These are phyloP conservation scores for Pseudovirgaria hyperparasitica DNA, from an alignment of 2,329 filamentous ascomycete species.

Conservation along the genomic window DNA sequence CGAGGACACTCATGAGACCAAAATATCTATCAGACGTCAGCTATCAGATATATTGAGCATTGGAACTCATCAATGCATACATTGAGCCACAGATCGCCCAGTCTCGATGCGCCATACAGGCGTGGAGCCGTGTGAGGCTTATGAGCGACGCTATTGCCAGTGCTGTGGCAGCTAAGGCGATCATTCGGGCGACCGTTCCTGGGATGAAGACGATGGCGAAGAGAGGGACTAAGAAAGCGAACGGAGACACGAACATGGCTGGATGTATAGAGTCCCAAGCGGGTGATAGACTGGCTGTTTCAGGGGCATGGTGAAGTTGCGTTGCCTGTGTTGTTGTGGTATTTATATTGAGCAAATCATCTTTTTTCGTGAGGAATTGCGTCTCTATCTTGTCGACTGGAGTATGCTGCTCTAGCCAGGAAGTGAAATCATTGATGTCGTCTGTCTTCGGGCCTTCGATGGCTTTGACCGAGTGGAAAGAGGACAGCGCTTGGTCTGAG, in stretches of 20 bases:
- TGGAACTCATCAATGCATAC: too few species aligned
- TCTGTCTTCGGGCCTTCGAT: conserved; percentile 35
- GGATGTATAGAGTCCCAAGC: conserved; percentile 11
- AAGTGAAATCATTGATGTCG: conserved; percentile 42
- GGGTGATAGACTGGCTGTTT: too few species aligned
- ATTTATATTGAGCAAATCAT: conserved; percentile 40
- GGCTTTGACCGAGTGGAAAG: conserved; percentile 41
- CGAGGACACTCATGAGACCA: conserved; percentile 26
- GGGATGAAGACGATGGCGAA: conserved; percentile 31
- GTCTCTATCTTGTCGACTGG: conserved; percentile 48
- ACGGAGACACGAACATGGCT: conserved; percentile 20
- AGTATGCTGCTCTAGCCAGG: conserved; percentile 41
- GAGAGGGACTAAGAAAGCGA: conserved; percentile 27
- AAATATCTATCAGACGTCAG: conserved; percentile 23
- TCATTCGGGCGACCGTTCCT: conserved; percentile 25
- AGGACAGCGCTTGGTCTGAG: conserved; percentile 45
- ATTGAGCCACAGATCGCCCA: conserved; percentile 25
- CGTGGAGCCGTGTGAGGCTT: conserved; percentile 20
- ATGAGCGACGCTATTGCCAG: conserved; percentile 21
- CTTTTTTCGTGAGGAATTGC: conserved; percentile 42
- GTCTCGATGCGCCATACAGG: conserved; percentile 23
- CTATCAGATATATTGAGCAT: too few species aligned
- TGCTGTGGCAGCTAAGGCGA: conserved; percentile 26
- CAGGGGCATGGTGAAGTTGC: too few species aligned
- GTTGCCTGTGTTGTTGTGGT: not conserved